Evolutionary conservation across 2,329 filamentous ascomycete genomes (phyloP), one percentile per base, ranked within the genome.

Genomic region (Graphium sp.): DNA sequence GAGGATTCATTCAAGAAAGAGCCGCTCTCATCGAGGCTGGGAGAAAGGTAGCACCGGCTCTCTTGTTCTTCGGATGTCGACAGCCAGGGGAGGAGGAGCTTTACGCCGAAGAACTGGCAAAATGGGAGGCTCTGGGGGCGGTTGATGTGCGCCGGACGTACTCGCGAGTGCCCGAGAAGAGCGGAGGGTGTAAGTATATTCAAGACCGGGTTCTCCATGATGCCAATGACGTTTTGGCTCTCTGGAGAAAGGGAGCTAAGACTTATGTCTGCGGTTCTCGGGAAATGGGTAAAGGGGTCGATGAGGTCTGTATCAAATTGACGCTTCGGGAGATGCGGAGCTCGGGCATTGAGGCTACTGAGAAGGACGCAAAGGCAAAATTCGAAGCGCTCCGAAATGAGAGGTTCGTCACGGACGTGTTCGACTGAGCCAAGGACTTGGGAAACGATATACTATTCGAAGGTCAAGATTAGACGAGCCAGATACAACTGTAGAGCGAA

Each of bases 51-150:
- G 73, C 68, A 0, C 66, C 64, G 0, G 69, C 72, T 0, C 35
- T 79, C n/a, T 55, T 80, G 2, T 77, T 76, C 52, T 61, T 68
- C 38, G 75, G 74, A 5, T 78, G 72, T 43, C 63, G 66, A 10
- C 43, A 53, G 5, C 60, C 62, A 1, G 56, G 53, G 0, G 45
- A 51, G 9, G 74, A 80, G 37, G 58, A 69, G 22, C 41, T 80
- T 0, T 80, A 80, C 47, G 49, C 56, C 1, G 59, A 63, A 0
- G 63, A 72, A 35, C 47, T 79, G 4, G 56, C 59, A 10, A 44
- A 42, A 6, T 83, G 77, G 77, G 59, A 72, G 40, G 35, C 42
- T 1, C 42, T 56, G 1, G 75, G 75, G 3, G 71, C 62, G 1
- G 71, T 82, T 1, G 56, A 62, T 2, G 58, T 82, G 1, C 55